A percentile compares a stretch with the other conserved stretches of the same genome.
Conservation (phyloP, 352 stramenopile genomes). For the Globisporangium okanoganense region DNA sequence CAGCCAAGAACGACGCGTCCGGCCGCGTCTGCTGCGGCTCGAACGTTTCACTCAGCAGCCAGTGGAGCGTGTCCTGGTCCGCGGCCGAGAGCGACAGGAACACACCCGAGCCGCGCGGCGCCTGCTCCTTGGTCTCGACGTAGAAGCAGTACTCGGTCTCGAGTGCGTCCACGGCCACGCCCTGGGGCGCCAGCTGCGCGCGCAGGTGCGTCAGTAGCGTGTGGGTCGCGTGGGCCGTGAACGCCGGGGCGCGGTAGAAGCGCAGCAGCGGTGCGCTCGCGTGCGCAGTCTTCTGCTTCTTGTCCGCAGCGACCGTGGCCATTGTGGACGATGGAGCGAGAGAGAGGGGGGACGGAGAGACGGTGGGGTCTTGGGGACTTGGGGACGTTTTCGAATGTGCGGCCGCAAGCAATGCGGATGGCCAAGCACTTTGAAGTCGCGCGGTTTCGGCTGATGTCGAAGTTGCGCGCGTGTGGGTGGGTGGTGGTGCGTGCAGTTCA, state of each 20-base stretch:
- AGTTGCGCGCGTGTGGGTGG: not conserved
- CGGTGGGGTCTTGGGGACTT: not conserved
- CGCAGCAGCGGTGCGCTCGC: conserved; percentile 42
- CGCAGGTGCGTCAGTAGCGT: conserved; percentile 44
- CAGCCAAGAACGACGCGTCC: conserved; percentile 50
- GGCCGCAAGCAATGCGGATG: not conserved
- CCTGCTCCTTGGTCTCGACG: conserved; percentile 71
- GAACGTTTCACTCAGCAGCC: conserved; percentile 97
- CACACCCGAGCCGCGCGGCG: conserved; percentile 16
- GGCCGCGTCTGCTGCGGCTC: conserved; percentile 82
- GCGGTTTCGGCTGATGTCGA: conserved; percentile 5
- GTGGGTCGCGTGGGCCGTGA: conserved; percentile 60
- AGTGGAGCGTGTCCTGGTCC: conserved; percentile 86
- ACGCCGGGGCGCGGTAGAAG: conserved; percentile 75
- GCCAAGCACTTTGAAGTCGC: not conserved
- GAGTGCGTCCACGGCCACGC: conserved; percentile 50
- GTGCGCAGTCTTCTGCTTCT: conserved; percentile 66
- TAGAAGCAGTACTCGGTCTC: conserved; percentile 98
- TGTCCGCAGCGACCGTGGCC: conserved; percentile 29
- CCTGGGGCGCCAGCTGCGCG: conserved; percentile 21
- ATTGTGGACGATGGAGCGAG: not conserved
- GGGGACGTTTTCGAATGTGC: conserved; percentile 5
- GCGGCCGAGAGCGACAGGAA: conserved; percentile 30
- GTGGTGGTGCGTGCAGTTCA: conserved; percentile 8
- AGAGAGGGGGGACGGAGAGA: not conserved